phyloP scores from a whole-genome alignment of 2,329 filamentous ascomycete species.

The Fusarium cyanostomum region DNA sequence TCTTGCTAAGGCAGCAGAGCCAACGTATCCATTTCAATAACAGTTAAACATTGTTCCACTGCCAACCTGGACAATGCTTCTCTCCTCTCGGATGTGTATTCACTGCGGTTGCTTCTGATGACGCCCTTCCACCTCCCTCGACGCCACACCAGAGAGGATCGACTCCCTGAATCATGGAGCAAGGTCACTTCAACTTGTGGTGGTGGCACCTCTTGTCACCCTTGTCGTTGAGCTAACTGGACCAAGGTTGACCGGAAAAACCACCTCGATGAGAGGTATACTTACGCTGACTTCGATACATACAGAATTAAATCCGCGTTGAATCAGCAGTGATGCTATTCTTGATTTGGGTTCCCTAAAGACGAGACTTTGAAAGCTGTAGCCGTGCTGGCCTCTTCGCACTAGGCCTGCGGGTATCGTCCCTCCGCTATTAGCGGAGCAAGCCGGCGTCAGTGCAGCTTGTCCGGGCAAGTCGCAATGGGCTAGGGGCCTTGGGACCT shows the following conservation, averaged over 20 bases:
- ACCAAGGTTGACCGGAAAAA: slow-evolving; percentile 3
- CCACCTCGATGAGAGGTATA: slow-evolving; percentile 1
- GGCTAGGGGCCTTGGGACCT: slow-evolving; percentile 29
- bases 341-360: neutral
- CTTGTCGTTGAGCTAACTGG: slow-evolving; percentile 25
- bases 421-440: slow-evolving; percentile 39
- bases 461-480: slow-evolving; percentile 13
- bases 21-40: neutral
- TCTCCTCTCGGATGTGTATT: slow-evolving; percentile 10
- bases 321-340: neutral
- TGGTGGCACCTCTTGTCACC: slow-evolving; percentile 28
- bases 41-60: slow-evolving; percentile 4
- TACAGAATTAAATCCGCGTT: neutral
- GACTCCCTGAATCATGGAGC: slow-evolving; percentile 39
- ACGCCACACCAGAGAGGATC: slow-evolving; percentile 33
- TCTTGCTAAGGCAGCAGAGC: neutral
- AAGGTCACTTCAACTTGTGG: slow-evolving; percentile 24
- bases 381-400: slow-evolving; percentile 18
- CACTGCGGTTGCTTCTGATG: slow-evolving; percentile 21
- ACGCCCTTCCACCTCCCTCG: slow-evolving; percentile 30
- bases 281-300: neutral
- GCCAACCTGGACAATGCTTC: slow-evolving; percentile 7
- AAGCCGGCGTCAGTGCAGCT: slow-evolving; percentile 39
- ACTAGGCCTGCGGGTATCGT: slow-evolving; percentile 8
- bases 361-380: slow-evolving; percentile 14